Conservation (phyloP, 2,329 filamentous ascomycete species). For the Sporothrix schenckii region DNA sequence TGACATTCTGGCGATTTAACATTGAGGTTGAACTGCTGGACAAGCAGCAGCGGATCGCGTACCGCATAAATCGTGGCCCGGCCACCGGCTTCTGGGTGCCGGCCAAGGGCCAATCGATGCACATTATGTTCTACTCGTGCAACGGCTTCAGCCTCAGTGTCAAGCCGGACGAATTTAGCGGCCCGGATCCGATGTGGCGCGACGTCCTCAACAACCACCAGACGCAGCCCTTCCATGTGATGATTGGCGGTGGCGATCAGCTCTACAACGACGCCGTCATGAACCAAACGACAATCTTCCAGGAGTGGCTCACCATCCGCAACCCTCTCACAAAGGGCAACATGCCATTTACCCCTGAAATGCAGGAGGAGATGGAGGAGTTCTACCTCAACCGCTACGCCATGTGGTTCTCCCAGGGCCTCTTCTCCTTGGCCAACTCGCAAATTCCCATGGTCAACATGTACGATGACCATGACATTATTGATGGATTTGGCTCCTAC, state of each 20-base stretch:
- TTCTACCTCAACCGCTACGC: constrained; percentile 89
- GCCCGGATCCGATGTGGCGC: constrained; percentile 94
- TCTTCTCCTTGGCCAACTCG: constrained; percentile 88
- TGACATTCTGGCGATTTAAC: constrained; percentile 97
- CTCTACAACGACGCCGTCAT: constrained; percentile 91
- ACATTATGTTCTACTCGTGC: constrained; percentile 98
- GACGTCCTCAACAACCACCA: constrained; percentile 94
- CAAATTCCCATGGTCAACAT: constrained; percentile 99
- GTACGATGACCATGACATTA: constrained; percentile 93
- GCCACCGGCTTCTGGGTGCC: constrained; percentile 94
- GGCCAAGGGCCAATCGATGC: constrained; percentile 81
- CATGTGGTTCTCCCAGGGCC: constrained; percentile 94
- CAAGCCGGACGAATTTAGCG: constrained; percentile 78
- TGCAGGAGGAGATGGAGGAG: constrained; percentile 84
- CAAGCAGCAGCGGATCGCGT: constrained; percentile 83
- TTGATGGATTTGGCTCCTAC: constrained; percentile 92
- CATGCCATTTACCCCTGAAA: constrained; percentile 73
- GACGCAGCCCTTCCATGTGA: constrained; percentile 90
- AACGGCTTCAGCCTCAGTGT: constrained; percentile 89
- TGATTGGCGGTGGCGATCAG: constrained; percentile 96
- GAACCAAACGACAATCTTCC: constrained; percentile 73
- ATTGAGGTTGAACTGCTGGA: constrained; percentile 84
- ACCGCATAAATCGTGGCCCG: constrained; percentile 91
- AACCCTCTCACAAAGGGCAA: constrained; percentile 79
- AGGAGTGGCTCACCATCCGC: constrained; percentile 79